Evolutionary conservation across 1,139 yeast species (phyloP), one percentile per base, ranked within the genome.

Genomic region (Debaryomyces nepalensis): DNA sequence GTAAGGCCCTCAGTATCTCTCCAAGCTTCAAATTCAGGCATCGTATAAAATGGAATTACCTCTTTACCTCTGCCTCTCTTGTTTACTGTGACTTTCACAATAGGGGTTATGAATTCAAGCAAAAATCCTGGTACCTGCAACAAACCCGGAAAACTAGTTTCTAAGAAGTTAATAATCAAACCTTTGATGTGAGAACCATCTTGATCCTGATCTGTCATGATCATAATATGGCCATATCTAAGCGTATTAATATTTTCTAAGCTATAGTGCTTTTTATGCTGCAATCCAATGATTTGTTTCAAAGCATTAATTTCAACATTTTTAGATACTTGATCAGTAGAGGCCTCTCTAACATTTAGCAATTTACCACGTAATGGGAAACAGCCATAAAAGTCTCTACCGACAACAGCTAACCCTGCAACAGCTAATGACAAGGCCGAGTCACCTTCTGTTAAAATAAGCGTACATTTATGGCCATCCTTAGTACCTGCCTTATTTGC

Each of bases 131-230:
- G 97, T 40, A 93, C 79, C 47, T 86, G 87, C 33, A 95, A 73
- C 50, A 95, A 71, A 1, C 98, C 99, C 1, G 99, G 99, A 69
- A 95, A 95, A 35, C 96, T 87, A 4, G 95, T 80, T 63, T 93
- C 98, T 47, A 95, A 70, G 59, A 93, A 95, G 62, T 95, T 95
- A 58, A 95, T 95, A 49, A 95, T 81, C 54, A 95, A 77, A 50
- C 99, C 99, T 63, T 95, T 95, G 60, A 95, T 95, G 71, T 95
- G 99, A 15, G 96, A 87, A 46, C 99, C 99, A 76, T 95, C 99
- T 57, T 91, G 97, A 87, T 95, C 99, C 68, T 95, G 99, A 87
- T 95, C 99, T 4, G 99, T 90, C 99, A 95, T 95, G 59, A 95
- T 90, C 98, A 95, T 93, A 39, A 95, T 79, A 63, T 90, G 97